Base-by-base conservation (phyloP, 352 stramenopile genomes). In the Pilasporangium apinafurcum region DNA sequence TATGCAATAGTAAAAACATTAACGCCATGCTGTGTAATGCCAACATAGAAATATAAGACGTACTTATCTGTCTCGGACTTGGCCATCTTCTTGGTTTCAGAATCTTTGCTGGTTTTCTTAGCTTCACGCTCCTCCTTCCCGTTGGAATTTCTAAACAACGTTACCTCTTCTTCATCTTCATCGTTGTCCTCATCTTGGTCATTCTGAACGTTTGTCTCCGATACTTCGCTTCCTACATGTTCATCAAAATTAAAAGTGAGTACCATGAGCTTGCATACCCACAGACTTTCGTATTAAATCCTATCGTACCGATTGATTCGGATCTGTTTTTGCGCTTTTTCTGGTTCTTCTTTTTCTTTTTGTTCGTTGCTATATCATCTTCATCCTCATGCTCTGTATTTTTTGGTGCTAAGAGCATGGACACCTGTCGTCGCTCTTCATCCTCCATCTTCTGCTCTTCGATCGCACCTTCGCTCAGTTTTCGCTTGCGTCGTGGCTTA, bases 401-500 rank as follows among this genome's bases (percentile, higher is more conserved):
- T 34, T 65, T 65, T 6, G 80, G 78, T 10, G 63, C 66, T 14
- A 93, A 61, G 46, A 88, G 50, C 55, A 65, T 51, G 24, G 81
- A 91, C 51, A 72, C 78, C 48, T 82, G 68, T 13, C 63, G 63
- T 14, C 78, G 77, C 47, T 80, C 76, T 33, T 91, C 71, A 22
- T 91, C 67, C 40, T 68, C 66, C 22, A 90, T 44, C 33, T 53
- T 59, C 44, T 84, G 73, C 56, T 91, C 76, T 29, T 87, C 78
- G 17, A 86, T 44, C 9, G 76, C 81, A 31, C 80, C 76, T 49
- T 89, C 81, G 41, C 78, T 93, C 42, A 93, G 59, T 50, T 91
- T 93, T 48, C 78, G 78, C 57, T 91, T 90, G 38, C 76, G 76
- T 10, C 78, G 78, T 40, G 68, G 73, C 50, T 78, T 86, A 52